Base-by-base conservation (phyloP, 805 yeast species). In the Ogataea pignaliae region DNA sequence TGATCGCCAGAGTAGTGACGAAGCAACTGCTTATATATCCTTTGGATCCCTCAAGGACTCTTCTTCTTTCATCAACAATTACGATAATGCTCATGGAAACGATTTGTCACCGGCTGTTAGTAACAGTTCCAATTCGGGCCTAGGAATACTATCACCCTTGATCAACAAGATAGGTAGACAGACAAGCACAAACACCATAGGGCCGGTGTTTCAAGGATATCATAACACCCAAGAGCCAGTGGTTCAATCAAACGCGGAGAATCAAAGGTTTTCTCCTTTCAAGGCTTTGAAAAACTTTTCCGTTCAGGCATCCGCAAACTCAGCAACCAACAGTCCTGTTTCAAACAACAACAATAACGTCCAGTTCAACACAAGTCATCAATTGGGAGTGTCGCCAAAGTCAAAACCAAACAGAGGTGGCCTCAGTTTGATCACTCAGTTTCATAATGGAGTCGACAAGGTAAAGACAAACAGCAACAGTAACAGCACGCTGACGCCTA, bases 1-100 rank as follows among this genome's bases (percentile, higher is more conserved):
- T 12, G 36, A 42, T 13, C 26, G 26, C 7, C 32, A 26, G 13
- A 21, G 26, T 10, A 49, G 37, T 3, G 55, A 50, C 16, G 60
- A 57, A 8, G 36, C 44, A 14, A 47, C 59, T 2, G 65, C 63
- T 34, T 71, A 70, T 46, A 57, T 69, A 12, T 71, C 75, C 1
- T 71, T 71, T 53, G 71, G 68, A 8, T 67, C 73, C 0, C 61
- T 72, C 7, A 57, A 56, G 18, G 65, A 57, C 30, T 38, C 57
- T 16, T 39, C 61, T 17, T 47, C 55, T 10, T 43, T 46, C 36
- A 48, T 44, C 34, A 50, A 48, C 41, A 56, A 41, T 30, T 44
- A 43, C 40, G 52, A 50, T 21, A 26, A 50, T 5, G 18, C 39
- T 11, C 43, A 43, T 34, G 37, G 37, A 11, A 26, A 13, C 37